Evolutionary conservation across 1,284 basidiomycete species (phyloP).

Genomic region (Athelia psychrophila): DNA sequence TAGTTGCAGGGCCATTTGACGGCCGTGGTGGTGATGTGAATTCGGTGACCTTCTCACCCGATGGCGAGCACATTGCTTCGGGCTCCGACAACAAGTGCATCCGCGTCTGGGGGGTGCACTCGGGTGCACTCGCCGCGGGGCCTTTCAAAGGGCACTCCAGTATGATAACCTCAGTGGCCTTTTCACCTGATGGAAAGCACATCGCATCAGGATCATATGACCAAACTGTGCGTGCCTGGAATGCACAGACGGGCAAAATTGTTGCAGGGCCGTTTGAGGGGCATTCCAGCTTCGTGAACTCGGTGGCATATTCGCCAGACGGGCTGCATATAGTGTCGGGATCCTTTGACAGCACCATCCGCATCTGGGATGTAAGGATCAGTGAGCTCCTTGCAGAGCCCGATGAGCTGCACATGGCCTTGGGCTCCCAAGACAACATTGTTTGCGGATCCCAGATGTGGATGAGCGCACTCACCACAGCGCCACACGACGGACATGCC

Average conservation of each 20-base stretch:
- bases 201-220: neutral
- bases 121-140: neutral
- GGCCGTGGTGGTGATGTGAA: slow-evolving; percentile 6
- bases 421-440: too few relatives aligned
- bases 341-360: too few relatives aligned
- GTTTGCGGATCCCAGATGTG: too few relatives aligned
- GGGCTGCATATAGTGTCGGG: too few relatives aligned
- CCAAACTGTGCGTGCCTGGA: slow-evolving; percentile 5
- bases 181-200: neutral
- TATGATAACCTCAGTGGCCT: neutral
- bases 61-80: slow-evolving; percentile 11
- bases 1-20: neutral
- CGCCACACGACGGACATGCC: too few relatives aligned
- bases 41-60: slow-evolving; percentile 6
- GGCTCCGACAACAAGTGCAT: slow-evolving; percentile 9
- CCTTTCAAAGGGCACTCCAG: neutral
- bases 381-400: too few relatives aligned
- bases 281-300: slow-evolving; percentile 3
- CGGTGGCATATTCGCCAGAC: neutral
- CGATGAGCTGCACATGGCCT: too few relatives aligned
- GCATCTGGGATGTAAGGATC: too few relatives aligned
- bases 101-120: neutral
- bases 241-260: slow-evolving; percentile 5
- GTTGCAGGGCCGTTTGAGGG: slow-evolving; percentile 6
- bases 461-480: too few relatives aligned